phyloP scores from a whole-genome alignment of 129 eudicot genomes.

The Centella asiatica region DNA sequence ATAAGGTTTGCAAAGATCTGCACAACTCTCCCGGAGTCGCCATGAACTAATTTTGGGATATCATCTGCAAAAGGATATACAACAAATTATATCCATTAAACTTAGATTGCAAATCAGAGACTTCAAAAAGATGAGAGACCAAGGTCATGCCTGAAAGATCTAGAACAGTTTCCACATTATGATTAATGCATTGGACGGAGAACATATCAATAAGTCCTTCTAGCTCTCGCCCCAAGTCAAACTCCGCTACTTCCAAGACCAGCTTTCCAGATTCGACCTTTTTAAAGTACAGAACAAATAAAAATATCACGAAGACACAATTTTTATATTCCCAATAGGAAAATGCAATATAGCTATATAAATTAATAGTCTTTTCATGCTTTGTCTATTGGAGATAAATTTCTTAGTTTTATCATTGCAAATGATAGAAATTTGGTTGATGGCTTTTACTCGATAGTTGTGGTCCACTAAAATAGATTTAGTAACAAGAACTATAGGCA shows the following conservation, averaged over 20 bases:
- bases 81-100: constrained; percentile 12
- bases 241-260: constrained; percentile 78
- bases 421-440: not conserved
- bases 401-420: not conserved
- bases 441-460: too few species aligned
- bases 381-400: not conserved
- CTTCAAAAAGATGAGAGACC: not conserved
- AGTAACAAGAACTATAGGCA: too few species aligned
- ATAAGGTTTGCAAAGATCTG: constrained; percentile 94
- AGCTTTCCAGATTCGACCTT: constrained; percentile 97
- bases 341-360: not conserved
- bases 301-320: not conserved
- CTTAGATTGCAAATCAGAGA: not conserved
- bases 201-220: constrained; percentile 97
- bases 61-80: constrained; percentile 48
- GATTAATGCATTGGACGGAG: constrained; percentile 89
- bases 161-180: constrained; percentile 78
- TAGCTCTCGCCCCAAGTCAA: constrained; percentile 84
- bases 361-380: not conserved
- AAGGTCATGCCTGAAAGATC: constrained; percentile 69
- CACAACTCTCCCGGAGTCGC: constrained; percentile 91
- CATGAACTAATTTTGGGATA: constrained; percentile 69
- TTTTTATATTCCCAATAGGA: not conserved
- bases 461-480: too few species aligned
- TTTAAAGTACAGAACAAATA: too few species aligned